A percentile compares a stretch with the other conserved stretches of the same genome.
Conservation (phyloP, 768 basidiomycete species). For the Pulveroboletus sp. region DNA sequence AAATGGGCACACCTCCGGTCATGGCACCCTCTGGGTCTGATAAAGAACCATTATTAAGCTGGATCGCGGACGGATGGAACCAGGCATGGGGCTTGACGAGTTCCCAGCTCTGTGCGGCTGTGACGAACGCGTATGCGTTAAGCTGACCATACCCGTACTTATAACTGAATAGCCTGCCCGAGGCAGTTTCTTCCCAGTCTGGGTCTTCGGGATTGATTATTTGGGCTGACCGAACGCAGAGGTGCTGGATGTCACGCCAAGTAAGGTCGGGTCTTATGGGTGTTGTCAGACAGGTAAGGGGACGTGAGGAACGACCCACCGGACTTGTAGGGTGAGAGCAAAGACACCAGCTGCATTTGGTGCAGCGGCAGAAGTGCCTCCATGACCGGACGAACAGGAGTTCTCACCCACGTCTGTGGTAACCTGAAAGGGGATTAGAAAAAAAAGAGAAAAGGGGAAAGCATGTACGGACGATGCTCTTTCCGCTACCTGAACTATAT, state of each 20-base stretch:
- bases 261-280: conserved; percentile 77
- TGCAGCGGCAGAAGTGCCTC: conserved; percentile 96
- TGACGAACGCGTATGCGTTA: conserved; percentile 79
- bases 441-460: background rate
- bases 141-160: conserved; percentile 95
- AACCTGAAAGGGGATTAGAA: conserved; percentile 48
- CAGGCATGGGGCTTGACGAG: conserved; percentile 93
- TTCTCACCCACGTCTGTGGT: conserved; percentile 91
- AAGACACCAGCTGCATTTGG: conserved; percentile 95
- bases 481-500: conserved; percentile 91
- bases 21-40: conserved; percentile 39
- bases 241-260: conserved; percentile 94
- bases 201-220: conserved; percentile 85
- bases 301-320: conserved; percentile 44
- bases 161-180: conserved; percentile 57
- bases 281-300: conserved; percentile 9
- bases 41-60: conserved; percentile 58
- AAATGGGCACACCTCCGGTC: conserved; percentile 64
- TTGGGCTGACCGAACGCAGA: conserved; percentile 72
- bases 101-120: conserved; percentile 74
- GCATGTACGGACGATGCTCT: conserved; percentile 72
- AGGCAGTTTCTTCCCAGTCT: conserved; percentile 84
- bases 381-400: conserved; percentile 76
- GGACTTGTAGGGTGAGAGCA: conserved; percentile 80
- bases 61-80: conserved; percentile 71